Base-by-base conservation (phyloP, 2,329 filamentous ascomycete species). In the Bipolaris zeicola region DNA sequence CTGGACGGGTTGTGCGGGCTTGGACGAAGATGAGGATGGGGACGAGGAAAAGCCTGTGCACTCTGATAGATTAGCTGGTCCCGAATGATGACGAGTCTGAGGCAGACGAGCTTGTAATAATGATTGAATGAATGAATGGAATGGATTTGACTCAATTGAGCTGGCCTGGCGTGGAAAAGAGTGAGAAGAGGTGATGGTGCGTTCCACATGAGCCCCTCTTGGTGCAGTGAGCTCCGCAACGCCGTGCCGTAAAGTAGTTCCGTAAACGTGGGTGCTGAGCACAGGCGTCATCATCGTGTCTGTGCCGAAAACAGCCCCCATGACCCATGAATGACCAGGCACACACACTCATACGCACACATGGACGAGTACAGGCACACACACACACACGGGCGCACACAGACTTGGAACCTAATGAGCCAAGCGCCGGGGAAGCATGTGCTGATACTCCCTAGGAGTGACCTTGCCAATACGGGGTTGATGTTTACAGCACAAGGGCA, bases 161-260 rank as follows among this genome's bases (percentile, higher is more conserved):
- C 53, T 20, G 3, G 10, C 7, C 28, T 31, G 38, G 43, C 49
- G 52, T 42, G 55, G 49, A 65, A 52, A 33, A 24, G 22, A 14
- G 58, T 54, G 55, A 58, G 56, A 57, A 54, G 59, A 58, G 57
- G 61, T 42, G 39, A 22, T 42, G 39, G 50, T 49, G 52, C 44
- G 63, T 65, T 58, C 54, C 56, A 60, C 60, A 55, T 60, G 52
- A 58, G 59, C 58, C 57, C 59, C 64, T 56, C 54, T 54, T 54
- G 24, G 48, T 66, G 63, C 62, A 57, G 58, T 62, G 58, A 58
- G 59, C 59, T 61, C 63, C 55, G 60, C 56, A 51, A 47, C 47
- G 60, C 58, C 56, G 60, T 65, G 62, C 63, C 64, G 63, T 59
- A 60, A 64, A 64, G 54, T 57, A 64, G 57, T 67, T 68, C 63